Conservation (phyloP, 2,329 filamentous ascomycete genomes). For the Apiospora hydei region DNA sequence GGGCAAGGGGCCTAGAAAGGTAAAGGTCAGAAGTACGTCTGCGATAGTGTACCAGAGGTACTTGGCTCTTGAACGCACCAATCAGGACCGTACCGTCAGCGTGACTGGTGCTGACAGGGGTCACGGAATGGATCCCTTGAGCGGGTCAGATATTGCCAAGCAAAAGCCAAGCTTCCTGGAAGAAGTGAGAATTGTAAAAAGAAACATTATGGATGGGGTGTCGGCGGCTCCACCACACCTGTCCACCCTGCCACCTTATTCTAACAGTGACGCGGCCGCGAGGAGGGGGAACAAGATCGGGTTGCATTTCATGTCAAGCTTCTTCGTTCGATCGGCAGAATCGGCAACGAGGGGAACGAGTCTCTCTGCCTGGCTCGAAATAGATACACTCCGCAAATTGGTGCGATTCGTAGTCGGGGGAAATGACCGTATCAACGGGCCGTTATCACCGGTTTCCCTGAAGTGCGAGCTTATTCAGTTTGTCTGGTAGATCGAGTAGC, state of each 20-base stretch:
- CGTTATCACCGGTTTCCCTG: neutral
- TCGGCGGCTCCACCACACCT: neutral
- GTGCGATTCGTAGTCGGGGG: neutral
- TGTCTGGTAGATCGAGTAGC: neutral
- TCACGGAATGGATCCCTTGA: neutral
- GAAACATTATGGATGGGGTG: constrained; percentile 10
- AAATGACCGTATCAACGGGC: neutral
- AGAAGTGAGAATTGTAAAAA: constrained; percentile 3
- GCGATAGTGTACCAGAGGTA: neutral
- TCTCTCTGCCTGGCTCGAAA: neutral
- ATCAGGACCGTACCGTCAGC: neutral
- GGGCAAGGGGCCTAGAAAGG: no score
- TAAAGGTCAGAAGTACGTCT: neutral
- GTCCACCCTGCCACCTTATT: neutral
- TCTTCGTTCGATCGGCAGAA: constrained; percentile 26
- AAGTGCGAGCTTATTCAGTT: neutral
- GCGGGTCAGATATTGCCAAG: constrained; percentile 12
- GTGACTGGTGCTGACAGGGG: neutral
- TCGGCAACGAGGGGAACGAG: constrained; percentile 13
- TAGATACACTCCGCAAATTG: constrained; percentile 12
- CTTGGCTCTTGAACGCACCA: neutral
- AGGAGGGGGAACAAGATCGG: constrained; percentile 2
- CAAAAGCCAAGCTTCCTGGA: constrained; percentile 19
- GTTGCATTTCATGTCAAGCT: constrained; percentile 26
- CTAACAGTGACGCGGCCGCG: constrained; percentile 22